Conservation (phyloP, 106 monocot genomes). For the Allium cepa region DNA sequence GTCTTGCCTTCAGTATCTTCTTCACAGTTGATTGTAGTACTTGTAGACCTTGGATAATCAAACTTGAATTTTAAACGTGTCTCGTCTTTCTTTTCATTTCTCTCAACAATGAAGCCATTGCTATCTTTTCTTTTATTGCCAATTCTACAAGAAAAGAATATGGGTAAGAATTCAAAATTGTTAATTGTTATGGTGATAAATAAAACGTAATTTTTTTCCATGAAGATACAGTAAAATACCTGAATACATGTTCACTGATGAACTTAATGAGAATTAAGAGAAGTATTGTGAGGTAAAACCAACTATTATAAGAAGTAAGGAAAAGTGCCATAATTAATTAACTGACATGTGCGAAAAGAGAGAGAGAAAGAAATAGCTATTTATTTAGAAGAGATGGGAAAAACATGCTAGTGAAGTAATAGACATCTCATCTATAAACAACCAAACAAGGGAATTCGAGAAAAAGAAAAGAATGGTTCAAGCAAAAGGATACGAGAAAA, state of each 20-base stretch:
- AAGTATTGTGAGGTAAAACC: slow-evolving; percentile 16
- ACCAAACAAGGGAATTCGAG: no score
- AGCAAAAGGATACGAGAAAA: not conserved
- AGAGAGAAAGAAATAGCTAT: slow-evolving; percentile 6
- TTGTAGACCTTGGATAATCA: slow-evolving; percentile 24
- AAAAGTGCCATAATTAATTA: slow-evolving; percentile 16
- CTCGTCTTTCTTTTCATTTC: slow-evolving; percentile 10
- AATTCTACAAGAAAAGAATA: slow-evolving; percentile 6
- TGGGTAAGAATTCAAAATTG: not conserved
- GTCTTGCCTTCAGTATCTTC: not conserved
- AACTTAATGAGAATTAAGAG: slow-evolving; percentile 13
- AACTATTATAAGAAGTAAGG: slow-evolving; percentile 9
- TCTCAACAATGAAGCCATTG: not conserved
- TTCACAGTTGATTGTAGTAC: not conserved
- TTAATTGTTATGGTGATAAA: not conserved
- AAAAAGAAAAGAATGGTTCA: not conserved
- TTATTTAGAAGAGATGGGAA: not conserved
- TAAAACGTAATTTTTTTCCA: not conserved
- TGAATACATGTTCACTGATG: slow-evolving; percentile 19
- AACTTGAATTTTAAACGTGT: slow-evolving; percentile 58
- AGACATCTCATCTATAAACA: no score
- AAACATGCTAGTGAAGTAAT: not conserved
- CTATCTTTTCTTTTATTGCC: not conserved
- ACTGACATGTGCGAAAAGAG: not conserved
- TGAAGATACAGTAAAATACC: slow-evolving; percentile 11